phyloP scores from a whole-genome alignment of 1,139 yeast species.

The Yamadazyma atlantica region DNA sequence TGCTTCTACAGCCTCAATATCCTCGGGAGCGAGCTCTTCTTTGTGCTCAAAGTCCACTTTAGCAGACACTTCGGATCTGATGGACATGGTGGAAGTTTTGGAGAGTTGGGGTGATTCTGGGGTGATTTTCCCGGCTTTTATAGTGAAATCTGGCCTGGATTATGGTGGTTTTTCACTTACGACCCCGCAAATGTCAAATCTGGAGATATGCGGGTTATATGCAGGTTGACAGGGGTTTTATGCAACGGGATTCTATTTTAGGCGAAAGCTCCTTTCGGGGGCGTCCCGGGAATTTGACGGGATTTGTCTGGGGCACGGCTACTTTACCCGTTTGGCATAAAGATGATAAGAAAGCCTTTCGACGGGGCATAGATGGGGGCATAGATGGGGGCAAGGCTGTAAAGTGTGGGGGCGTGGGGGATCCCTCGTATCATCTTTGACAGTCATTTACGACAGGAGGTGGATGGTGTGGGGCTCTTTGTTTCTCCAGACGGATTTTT shows the following conservation, averaged over 20 bases:
- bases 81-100: neutral
- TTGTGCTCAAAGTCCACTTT: slow-evolving; percentile 3
- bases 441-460: too few relatives aligned
- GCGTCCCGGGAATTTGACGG: neutral
- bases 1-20: neutral
- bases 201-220: too few relatives aligned
- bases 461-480: too few relatives aligned
- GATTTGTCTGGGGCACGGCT: too few relatives aligned
- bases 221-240: neutral
- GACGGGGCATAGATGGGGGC: too few relatives aligned
- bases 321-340: too few relatives aligned
- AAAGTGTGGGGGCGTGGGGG: neutral
- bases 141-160: too few relatives aligned
- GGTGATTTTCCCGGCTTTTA: too few relatives aligned
- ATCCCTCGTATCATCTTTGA: neutral
- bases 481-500: too few relatives aligned
- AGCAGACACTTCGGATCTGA: neutral
- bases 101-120: neutral
- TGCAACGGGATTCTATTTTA: neutral
- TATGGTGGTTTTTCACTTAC: neutral
- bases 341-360: too few relatives aligned
- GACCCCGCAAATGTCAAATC: slow-evolving; percentile 1
- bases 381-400: too few relatives aligned
- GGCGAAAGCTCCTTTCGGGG: neutral
- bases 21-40: neutral